Base-by-base conservation (phyloP, 768 basidiomycete genomes). In the Lanmaoa rubissima region DNA sequence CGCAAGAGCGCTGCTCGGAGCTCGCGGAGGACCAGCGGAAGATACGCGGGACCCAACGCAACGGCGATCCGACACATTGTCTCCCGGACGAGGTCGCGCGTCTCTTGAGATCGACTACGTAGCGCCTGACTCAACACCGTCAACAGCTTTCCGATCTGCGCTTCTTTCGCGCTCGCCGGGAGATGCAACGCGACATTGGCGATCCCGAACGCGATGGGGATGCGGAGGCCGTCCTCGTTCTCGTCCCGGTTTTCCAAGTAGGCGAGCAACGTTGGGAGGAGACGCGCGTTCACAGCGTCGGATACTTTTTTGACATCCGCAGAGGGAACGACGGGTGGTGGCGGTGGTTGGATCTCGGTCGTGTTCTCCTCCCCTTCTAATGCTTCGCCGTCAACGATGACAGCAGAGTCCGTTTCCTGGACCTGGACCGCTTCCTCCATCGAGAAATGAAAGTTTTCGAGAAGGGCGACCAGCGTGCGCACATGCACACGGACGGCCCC, bases 91-190 rank as follows among this genome's bases (percentile, higher is more conserved):
- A 95, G 78, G 64, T 97, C 94, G 56, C 97, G 79, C 1, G 92
- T 93, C 62, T 98, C 94, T 67, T 95, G 93, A 14, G 94, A 94
- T 62, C 84, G 88, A 70, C 93, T 97, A n/a, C 93, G 88, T 40
- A 99, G 78, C 38, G 90, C 87, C 66, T 98, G 96, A 63, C 88
- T 85, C 53, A 98, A 81, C 24, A 89, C 83, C 2, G 93, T 98
- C 57, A 98, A 67, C 13, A 98, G 75, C 28, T 87, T 82, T 0
- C 82, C 75, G 24, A 94, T 80, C 61, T 97, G 93, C 0, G 82
- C 75, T 35, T 87, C 81, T 11, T 86, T 82, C 0, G 76, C 73
- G 1, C 77, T 72, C 16, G 74, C 73, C 0, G 97, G 95, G 28
- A 98, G 82, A 65, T 91, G 84, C 58, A 83, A 77, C 2, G 94